A percentile compares a stretch with the other conserved stretches of the same genome.
Conservation (phyloP, 116 monocot species). For the Zostera marina region DNA sequence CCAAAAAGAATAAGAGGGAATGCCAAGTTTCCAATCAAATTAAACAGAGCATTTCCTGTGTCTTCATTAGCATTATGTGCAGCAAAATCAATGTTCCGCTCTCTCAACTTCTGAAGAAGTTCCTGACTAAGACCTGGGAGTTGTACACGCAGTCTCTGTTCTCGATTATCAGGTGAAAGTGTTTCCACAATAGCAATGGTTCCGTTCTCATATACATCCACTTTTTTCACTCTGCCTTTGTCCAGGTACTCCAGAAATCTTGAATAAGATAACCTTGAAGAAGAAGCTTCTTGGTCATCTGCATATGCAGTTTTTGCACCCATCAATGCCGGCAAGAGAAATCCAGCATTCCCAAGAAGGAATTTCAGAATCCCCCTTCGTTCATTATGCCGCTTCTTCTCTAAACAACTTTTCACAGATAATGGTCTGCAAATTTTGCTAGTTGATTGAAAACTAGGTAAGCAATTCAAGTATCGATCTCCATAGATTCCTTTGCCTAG, state of each 20-base stretch:
- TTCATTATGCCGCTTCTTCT: conserved; percentile 30
- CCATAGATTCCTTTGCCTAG: conserved; percentile 47
- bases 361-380: conserved; percentile 78
- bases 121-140: conserved; percentile 92
- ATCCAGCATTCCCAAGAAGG: conserved; percentile 59
- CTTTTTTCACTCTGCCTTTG: conserved; percentile 86
- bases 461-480: conserved; percentile 20
- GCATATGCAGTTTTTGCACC: conserved; percentile 42
- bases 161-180: conserved; percentile 79
- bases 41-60: conserved; percentile 68
- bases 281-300: conserved; percentile 84
- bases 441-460: conserved; percentile 21
- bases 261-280: conserved; percentile 95
- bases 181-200: conserved; percentile 97
- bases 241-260: conserved; percentile 90
- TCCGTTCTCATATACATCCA: conserved; percentile 89
- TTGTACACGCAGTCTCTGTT: conserved; percentile 88
- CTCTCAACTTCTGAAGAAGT: conserved; percentile 81
- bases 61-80: conserved; percentile 89
- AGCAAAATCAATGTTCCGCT: conserved; percentile 89
- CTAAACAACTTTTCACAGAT: conserved; percentile 38
- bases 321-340: conserved; percentile 36
- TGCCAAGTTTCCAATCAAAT: conserved; percentile 87
- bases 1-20: conserved; percentile 89
- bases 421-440: conserved; percentile 19